Evolutionary conservation across 805 yeast species (phyloP), one percentile per base, ranked within the genome.

Genomic region (Candida pini): DNA sequence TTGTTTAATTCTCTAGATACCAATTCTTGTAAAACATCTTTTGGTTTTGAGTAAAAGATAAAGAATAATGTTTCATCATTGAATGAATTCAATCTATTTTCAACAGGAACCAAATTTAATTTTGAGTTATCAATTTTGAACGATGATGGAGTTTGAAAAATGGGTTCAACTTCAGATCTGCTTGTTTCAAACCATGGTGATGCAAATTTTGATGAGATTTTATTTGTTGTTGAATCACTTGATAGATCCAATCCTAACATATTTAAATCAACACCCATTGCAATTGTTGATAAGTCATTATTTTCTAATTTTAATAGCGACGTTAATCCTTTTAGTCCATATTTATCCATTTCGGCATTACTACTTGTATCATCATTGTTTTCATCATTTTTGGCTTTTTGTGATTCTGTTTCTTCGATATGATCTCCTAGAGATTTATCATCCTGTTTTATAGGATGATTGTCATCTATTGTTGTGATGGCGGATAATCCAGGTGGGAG

Each of bases 161-260:
- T 69, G 4, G 98, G 98, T 48, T 87, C 95, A 13, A 90, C 96
- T 45, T 84, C 89, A 35, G 89, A 79, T 49, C 94, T 71, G 7
- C 92, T 76, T 1, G 96, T 84, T 53, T 92, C 97, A 26, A 83
- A 71, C 97, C 98, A 90, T 9, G 98, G 98, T 3, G 95, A 83
- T 17, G 94, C 81, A 51, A 90, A 77, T 6, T 79, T 76, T 44
- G 71, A 66, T 19, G 84, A 68, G 22, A 84, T 57, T 36, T 71
- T 67, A 15, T 55, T 60, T 30, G 50, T 40, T 20, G 51, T 50
- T n/a, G 60, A 62, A 26, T 63, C 66, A 18, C 60, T 56, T 3
- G 64, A 53, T 44, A 84, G 59, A 46, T 81, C 79, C 27, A 83
- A 60, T 1, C 90, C 92, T 22, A 80, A 55, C 49, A 76, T 71